Base-by-base conservation (phyloP, 139 green algal species). In the Pseudopediastrum boryanum region DNA sequence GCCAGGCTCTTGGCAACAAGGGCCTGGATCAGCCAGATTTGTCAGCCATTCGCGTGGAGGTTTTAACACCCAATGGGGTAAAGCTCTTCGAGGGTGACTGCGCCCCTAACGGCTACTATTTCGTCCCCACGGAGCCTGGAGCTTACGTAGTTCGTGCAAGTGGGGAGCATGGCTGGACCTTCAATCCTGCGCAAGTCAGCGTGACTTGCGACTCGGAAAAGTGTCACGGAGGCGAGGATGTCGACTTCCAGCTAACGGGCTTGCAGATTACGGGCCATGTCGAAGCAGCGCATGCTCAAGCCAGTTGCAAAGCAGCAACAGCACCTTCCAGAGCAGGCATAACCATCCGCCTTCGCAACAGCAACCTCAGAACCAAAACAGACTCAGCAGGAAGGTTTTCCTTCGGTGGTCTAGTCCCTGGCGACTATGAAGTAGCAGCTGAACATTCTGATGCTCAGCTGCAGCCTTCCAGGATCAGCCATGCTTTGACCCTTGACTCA, bases 81-180 rank as follows among this genome's bases (percentile, higher is more conserved):
- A 78, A 58, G 39, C 36, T 36, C 4, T 43, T 19, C 10, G 71
- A 78, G 29, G 71, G 71, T 27, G 54, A 78, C 61, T 78, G 71
- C 71, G 58, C 54, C 19, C 71, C 71, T 27, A 78, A 78, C 35
- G 71, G 71, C 7, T 78, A 78, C 39, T 78, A 78, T 39, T 78
- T 78, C 51, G 71, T 69, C 16, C 71, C 71, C 43, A 56, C 69
- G 3, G 71, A 78, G 12, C 44, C 71, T 35, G 71, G 71, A 38
- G 69, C 9, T 4, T 78, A 78, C 56, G 44, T 13, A 4, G 71
- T 69, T 19, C 39, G 61, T 42, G 56, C 56, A 66, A 66, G 25
- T 10, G 71, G 23, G 19, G 54, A 23, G n/a, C 56, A 27, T 35
- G 71, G 71, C 27, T 78, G 71, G 71, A n/a, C 69, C 54, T 78